Percentiles rank a stretch among this genome's conserved stretches.
These are phyloP conservation scores for Mrakiaceae sp. DNA, from an alignment of 1,284 basidiomycete species.

Conservation along the genomic window DNA sequence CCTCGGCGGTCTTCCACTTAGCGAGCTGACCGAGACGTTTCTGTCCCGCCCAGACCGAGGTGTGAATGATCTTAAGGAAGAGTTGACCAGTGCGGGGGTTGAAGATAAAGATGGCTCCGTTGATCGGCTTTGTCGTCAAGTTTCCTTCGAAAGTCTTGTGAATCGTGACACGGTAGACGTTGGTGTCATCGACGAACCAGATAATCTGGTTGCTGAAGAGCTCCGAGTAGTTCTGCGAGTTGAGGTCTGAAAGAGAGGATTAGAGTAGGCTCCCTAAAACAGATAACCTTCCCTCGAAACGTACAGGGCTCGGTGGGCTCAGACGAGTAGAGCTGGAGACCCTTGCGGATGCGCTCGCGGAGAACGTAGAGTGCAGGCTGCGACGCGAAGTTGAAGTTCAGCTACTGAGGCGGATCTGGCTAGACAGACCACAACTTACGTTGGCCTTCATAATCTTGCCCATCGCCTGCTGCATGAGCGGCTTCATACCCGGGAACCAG, in stretches of 20 bases:
- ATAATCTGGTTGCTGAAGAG: constrained; percentile 99
- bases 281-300: constrained; percentile 58
- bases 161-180: constrained; percentile 98
- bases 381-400: neutral
- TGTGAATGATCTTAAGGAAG: constrained; percentile 99
- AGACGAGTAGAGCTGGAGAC: constrained; percentile 94
- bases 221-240: constrained; percentile 78
- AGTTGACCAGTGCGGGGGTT: constrained; percentile 97
- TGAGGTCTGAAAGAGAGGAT: constrained; percentile 9
- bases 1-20: constrained; percentile 99
- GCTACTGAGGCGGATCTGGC: too few relatives aligned
- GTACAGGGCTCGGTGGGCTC: constrained; percentile 84
- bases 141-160: constrained; percentile 99
- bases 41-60: constrained; percentile 98
- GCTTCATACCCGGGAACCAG: constrained; percentile 99
- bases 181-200: constrained; percentile 99
- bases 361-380: constrained; percentile 90
- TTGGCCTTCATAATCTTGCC: constrained; percentile 99
- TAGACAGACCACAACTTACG: constrained; percentile 8
- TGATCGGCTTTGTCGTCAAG: constrained; percentile 98
- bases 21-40: constrained; percentile 98
- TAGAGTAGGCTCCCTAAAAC: constrained; percentile 35
- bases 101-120: constrained; percentile 99
- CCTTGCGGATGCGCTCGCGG: constrained; percentile 96
- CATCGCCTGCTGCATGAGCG: constrained; percentile 97